Conservation (phyloP, 306 rosid genomes). For the Calophaca sinica region DNA sequence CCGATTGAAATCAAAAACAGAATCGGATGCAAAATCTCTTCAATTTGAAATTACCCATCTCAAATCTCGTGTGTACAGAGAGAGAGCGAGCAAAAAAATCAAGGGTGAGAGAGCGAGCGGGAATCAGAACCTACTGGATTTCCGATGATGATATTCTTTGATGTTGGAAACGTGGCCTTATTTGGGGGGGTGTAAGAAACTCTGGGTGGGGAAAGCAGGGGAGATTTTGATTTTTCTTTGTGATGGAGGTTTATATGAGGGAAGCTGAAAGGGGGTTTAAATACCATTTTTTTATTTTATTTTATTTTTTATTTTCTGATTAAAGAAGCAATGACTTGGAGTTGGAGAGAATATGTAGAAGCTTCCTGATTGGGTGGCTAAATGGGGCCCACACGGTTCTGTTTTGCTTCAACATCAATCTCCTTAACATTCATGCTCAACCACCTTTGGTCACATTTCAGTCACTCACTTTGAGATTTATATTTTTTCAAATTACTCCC, state of each 20-base stretch:
- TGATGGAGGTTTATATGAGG: conserved; percentile 50
- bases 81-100: background rate
- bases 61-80: conserved; percentile 18
- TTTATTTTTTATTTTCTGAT: background rate
- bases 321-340: background rate
- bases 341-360: conserved; percentile 43
- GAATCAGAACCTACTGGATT: conserved; percentile 18
- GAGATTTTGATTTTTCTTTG: conserved; percentile 38
- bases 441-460: conserved; percentile 18
- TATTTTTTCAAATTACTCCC: background rate
- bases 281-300: background rate
- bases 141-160: conserved; percentile 15
- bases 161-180: background rate
- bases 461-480: conserved; percentile 17
- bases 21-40: conserved; percentile 53
- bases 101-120: conserved; percentile 53
- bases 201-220: conserved; percentile 40
- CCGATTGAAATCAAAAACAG: conserved; percentile 62
- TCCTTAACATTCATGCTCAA: conserved; percentile 29
- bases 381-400: conserved; percentile 59
- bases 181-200: conserved; percentile 10
- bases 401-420: conserved; percentile 53
- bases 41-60: conserved; percentile 53
- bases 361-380: conserved; percentile 60
- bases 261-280: conserved; percentile 51